These are phyloP conservation scores for Tuctoria greenei DNA, from an alignment of 176 grass and related monocot genomes.

Conservation along the genomic window DNA sequence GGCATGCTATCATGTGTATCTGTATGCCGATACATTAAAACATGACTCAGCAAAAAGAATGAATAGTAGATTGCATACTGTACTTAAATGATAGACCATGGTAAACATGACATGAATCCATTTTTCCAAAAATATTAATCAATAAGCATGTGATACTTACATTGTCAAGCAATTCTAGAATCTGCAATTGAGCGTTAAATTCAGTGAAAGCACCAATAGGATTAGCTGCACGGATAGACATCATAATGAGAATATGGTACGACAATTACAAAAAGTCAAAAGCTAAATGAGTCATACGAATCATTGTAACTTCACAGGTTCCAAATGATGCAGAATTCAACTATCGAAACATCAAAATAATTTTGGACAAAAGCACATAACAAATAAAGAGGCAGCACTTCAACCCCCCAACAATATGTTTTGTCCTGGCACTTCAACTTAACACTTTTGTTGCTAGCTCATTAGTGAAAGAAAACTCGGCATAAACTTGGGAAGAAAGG, in stretches of 20 bases:
- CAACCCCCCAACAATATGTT: no score
- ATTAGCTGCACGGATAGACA: conserved; percentile 65
- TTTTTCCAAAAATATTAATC: conserved; percentile 7
- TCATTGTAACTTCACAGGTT: background rate
- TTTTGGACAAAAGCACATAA: background rate
- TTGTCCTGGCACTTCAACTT: no score
- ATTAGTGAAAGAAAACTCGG: background rate
- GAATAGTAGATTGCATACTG: background rate
- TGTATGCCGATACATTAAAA: background rate
- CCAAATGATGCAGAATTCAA: background rate
- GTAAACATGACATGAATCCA: background rate
- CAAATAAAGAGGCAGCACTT: background rate
- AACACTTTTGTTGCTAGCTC: no score
- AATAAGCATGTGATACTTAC: conserved; percentile 46
- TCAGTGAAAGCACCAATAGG: conserved; percentile 59
- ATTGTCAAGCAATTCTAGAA: conserved; percentile 96
- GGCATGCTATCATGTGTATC: background rate
- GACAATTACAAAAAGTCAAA: background rate
- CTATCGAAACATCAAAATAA: background rate
- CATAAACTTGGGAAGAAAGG: background rate
- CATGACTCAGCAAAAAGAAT: background rate
- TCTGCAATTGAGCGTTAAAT: conserved; percentile 94
- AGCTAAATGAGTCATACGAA: background rate
- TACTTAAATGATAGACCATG: background rate
- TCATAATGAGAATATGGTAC: conserved; percentile 22